These are phyloP conservation scores for Moricandia arvensis DNA, from an alignment of 345 rosid species.

Conservation along the genomic window DNA sequence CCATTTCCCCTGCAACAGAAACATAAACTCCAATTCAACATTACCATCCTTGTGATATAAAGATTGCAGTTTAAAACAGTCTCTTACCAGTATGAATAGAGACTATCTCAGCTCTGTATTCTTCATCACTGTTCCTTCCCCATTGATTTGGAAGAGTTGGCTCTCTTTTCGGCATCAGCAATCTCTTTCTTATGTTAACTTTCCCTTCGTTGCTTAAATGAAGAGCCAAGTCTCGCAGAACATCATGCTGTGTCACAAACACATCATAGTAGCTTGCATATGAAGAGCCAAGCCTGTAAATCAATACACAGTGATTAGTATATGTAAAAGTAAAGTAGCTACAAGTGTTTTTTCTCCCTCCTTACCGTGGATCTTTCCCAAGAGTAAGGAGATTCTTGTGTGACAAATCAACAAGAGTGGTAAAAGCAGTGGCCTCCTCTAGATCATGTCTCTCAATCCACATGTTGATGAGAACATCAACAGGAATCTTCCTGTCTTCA, in stretches of 20 bases:
- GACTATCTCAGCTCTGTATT: slow-evolving; percentile 71
- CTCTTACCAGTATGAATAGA: slow-evolving; percentile 76
- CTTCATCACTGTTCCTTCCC: slow-evolving; percentile 63
- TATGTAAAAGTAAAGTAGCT: neutral
- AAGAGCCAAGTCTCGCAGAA: slow-evolving; percentile 83
- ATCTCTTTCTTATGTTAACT: slow-evolving; percentile 47
- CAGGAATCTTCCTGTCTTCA: slow-evolving; percentile 90
- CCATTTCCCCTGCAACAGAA: slow-evolving; percentile 60
- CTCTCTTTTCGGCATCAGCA: slow-evolving; percentile 80
- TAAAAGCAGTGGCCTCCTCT: slow-evolving; percentile 63
- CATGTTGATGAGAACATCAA: slow-evolving; percentile 79
- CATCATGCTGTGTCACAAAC: slow-evolving; percentile 82
- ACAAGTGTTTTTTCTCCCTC: neutral
- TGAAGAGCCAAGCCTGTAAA: slow-evolving; percentile 61
- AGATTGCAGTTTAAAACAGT: neutral
- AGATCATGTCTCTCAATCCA: slow-evolving; percentile 78
- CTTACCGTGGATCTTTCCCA: slow-evolving; percentile 78
- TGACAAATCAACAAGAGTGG: slow-evolving; percentile 67
- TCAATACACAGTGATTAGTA: slow-evolving; percentile 3
- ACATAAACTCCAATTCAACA: neutral
- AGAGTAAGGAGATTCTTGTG: slow-evolving; percentile 75
- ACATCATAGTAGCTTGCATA: slow-evolving; percentile 74
- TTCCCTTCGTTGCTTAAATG: slow-evolving; percentile 49
- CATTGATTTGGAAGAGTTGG: slow-evolving; percentile 65
- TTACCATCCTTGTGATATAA: slow-evolving; percentile 13